Percentiles rank a stretch among this genome's conserved stretches.
phyloP scores from a whole-genome alignment of 306 rosid species.

The Argentina anserina region DNA sequence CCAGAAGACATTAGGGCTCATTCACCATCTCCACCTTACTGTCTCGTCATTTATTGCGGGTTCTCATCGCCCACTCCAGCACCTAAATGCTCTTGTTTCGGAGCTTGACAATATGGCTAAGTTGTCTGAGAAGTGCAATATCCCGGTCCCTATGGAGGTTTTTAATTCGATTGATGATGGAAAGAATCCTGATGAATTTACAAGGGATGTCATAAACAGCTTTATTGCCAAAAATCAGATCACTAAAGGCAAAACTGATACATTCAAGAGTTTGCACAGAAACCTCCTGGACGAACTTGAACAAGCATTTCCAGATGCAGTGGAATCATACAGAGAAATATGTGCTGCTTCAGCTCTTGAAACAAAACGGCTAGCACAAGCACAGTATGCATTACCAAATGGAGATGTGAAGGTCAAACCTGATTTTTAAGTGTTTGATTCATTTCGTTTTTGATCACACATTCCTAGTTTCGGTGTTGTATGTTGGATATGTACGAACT shows the following conservation, averaged over 20 bases:
- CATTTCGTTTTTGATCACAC: neutral
- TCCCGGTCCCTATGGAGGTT: conserved; percentile 93
- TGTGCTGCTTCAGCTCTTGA: conserved; percentile 93
- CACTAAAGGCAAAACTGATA: conserved; percentile 86
- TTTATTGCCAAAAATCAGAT: conserved; percentile 87
- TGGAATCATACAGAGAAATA: conserved; percentile 69
- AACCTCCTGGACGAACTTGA: conserved; percentile 86
- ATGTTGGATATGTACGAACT: no score
- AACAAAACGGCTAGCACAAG: conserved; percentile 64
- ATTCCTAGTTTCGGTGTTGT: neutral
- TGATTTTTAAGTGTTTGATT: no score
- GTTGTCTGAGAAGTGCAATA: conserved; percentile 79
- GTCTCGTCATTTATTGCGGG: conserved; percentile 75
- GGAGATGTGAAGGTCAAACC: conserved; percentile 73
- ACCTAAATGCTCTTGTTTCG: conserved; percentile 76
- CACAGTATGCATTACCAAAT: conserved; percentile 63
- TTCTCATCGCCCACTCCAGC: conserved; percentile 71
- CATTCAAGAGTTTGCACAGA: conserved; percentile 75
- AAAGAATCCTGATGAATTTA: conserved; percentile 94
- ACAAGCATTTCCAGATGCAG: conserved; percentile 75
- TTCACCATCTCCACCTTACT: conserved; percentile 82
- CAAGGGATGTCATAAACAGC: conserved; percentile 78
- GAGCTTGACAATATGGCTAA: conserved; percentile 87
- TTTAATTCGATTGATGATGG: conserved; percentile 87
- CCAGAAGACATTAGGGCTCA: conserved; percentile 81